Evolutionary conservation across 306 rosid species (phyloP).

Genomic region (Prinsepia uniflora): DNA sequence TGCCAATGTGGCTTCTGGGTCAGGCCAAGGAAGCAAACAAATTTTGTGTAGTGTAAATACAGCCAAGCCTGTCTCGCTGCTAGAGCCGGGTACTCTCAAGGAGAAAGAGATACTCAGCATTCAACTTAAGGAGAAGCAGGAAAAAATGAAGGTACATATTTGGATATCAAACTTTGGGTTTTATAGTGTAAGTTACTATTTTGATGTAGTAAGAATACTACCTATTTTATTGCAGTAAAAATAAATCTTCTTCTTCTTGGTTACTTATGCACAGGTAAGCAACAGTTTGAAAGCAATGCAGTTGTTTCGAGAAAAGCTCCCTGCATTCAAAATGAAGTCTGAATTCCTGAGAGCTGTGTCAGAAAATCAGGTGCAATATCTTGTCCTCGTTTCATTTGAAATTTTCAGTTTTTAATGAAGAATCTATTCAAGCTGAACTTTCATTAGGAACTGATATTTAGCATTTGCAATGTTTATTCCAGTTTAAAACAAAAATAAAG

Average conservation of each 20-base stretch:
- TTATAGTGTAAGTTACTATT: constrained; percentile 5
- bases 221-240: too few relatives aligned
- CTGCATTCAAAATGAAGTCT: constrained; percentile 76
- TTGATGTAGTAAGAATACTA: background rate
- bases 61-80: constrained; percentile 29
- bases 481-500: background rate
- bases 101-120: constrained; percentile 62
- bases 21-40: constrained; percentile 41
- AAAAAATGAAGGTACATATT: constrained; percentile 51
- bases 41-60: constrained; percentile 22
- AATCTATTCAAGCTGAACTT: background rate
- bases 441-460: background rate
- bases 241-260: background rate
- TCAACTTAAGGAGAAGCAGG: constrained; percentile 73
- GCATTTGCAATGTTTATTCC: background rate
- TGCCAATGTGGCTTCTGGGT: constrained; percentile 28
- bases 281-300: constrained; percentile 58
- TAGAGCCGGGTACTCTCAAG: constrained; percentile 43
- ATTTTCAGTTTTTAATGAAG: background rate
- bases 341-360: constrained; percentile 72
- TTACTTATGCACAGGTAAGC: constrained; percentile 46
- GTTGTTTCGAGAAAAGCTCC: constrained; percentile 78
- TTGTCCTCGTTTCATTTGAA: background rate
- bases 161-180: constrained; percentile 18
- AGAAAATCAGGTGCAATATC: constrained; percentile 70